Evolutionary conservation across 2,329 filamentous ascomycete species (phyloP).

Genomic region (Aspergillus sp.): DNA sequence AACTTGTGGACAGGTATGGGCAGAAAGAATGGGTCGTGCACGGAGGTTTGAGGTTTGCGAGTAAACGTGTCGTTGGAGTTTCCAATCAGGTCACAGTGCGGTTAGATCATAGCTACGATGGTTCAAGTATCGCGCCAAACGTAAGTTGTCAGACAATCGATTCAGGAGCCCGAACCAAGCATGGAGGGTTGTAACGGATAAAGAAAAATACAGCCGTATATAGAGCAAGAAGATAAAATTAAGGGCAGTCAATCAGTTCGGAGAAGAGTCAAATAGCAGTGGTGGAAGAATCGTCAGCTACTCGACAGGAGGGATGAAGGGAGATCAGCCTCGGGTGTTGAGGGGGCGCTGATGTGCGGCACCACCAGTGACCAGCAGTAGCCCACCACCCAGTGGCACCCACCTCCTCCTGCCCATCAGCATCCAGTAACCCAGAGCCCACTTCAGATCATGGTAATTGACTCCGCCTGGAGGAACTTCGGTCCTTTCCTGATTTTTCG

Average conservation of each 20-base stretch:
- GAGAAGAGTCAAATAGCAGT: constrained; percentile 6
- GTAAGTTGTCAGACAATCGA: constrained; percentile 1
- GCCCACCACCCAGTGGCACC: neutral
- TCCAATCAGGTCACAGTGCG: neutral
- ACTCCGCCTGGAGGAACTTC: constrained; percentile 7
- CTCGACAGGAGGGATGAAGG: constrained; percentile 15
- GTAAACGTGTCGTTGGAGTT: neutral
- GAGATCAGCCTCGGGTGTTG: constrained; percentile 25
- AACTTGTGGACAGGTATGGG: constrained; percentile 1
- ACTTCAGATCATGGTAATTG: neutral
- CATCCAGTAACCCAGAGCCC: neutral
- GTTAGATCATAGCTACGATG: constrained; percentile 7
- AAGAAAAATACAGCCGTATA: neutral
- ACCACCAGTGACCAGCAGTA: neutral
- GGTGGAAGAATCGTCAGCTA: constrained; percentile 15
- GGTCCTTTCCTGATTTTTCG: constrained; percentile 1
- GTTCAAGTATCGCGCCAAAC: constrained; percentile 9
- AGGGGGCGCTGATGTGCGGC: constrained; percentile 18
- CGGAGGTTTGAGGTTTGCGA: constrained; percentile 15
- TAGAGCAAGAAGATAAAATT: neutral
- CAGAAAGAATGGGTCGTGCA: constrained; percentile 11
- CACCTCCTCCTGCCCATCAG: no score
- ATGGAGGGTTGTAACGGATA: constrained; percentile 1
- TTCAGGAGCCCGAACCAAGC: neutral
- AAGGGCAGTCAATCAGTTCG: neutral